Base-by-base conservation (phyloP, 257 asterid species). In the Nemophila menziesii region DNA sequence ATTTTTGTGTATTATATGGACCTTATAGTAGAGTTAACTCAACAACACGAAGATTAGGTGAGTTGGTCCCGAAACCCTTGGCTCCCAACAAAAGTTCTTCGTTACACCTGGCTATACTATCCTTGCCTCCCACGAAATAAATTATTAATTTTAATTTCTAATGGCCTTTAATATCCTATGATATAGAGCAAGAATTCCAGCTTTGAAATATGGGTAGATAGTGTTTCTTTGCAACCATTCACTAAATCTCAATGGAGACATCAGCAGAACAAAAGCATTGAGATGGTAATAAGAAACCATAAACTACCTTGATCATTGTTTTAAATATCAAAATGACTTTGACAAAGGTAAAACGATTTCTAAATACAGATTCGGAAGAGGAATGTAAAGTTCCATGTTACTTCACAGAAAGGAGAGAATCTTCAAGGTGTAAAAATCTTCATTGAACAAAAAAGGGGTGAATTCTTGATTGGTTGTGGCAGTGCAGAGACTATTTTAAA, bases 141-240 rank as follows among this genome's bases (percentile, higher is more conserved):
- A 5, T 13, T 16, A 12, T 13, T 0, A 20, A 11, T 23, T 42
- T 19, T n/a, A 22, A 11, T 1, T 16, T 16, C 14, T 20, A 6
- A 3, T 16, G 3, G 15, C 20, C 7, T 5, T 3, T 5, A 5
- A 0, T 12, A 34, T 16, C 18, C 18, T 6, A 16, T 13, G 4
- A 6, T 41, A 10, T 54, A 65, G 68, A 56, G 45, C 5, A 39
- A 54, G 16, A 42, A 66, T 55, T 8, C 63, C 14, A 5, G 18
- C 11, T 50, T 44, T 26, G 64, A 60, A 20, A 24, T 65, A 41
- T 60, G 60, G 57, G 60, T 23, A 0, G 67, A 60, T 33, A 74
- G 67, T 49, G 66, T 80, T 44, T 80, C 93, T 4, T 16, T 80
- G 52, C 77, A 80, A 52, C 76, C 79, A n/a, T 80, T 80, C 58